Percentiles rank a stretch among this genome's conserved stretches.
Conservation (phyloP, 2,329 filamentous ascomycete genomes). For the Colletotrichum tropicicola region DNA sequence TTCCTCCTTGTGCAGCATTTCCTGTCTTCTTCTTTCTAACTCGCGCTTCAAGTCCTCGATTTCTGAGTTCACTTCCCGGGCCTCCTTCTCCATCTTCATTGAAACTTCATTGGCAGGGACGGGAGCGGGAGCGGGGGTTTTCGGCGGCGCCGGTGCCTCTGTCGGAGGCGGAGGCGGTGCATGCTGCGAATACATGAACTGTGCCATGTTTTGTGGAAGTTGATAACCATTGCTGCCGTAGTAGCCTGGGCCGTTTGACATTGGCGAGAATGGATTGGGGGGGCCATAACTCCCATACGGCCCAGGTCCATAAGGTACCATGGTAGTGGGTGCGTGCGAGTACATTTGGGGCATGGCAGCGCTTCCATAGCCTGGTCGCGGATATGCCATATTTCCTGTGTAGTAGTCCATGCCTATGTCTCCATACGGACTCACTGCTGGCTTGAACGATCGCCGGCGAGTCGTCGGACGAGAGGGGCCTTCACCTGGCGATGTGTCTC, state of each 20-base stretch:
- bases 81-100: background rate
- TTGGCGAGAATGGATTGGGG: too few relatives aligned
- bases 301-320: background rate
- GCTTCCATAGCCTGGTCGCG: too few relatives aligned
- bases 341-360: background rate
- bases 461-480: background rate
- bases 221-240: too few relatives aligned
- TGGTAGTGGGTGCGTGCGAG: background rate
- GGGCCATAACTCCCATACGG: background rate
- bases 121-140: background rate
- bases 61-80: background rate
- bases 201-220: background rate
- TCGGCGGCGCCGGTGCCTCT: background rate
- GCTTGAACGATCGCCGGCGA: background rate
- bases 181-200: background rate
- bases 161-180: background rate
- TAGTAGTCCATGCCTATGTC: too few relatives aligned
- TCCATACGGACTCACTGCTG: background rate
- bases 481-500: background rate
- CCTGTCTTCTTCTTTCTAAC: background rate
- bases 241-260: too few relatives aligned
- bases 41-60: background rate
- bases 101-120: background rate
- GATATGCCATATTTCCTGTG: too few relatives aligned
- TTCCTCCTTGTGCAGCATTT: background rate